Evolutionary conservation across 495 filamentous ascomycete species (phyloP).

Genomic region (Penicillium silybi): DNA sequence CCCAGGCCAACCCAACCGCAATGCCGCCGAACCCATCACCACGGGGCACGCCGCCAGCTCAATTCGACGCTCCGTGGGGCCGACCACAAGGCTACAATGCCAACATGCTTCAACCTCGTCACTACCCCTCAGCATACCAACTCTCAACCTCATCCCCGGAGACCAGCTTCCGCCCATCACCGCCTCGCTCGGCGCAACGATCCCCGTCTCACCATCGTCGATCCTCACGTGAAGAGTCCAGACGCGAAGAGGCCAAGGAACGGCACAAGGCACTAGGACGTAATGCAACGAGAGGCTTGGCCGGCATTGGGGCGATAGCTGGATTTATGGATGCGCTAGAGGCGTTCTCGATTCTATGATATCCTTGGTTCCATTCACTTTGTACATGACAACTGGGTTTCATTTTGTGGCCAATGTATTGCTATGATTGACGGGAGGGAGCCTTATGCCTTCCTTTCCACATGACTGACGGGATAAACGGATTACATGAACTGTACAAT

Average conservation of each 20-base stretch:
- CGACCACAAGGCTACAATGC: slow-evolving; percentile 13
- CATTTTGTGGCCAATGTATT: neutral
- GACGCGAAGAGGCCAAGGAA: slow-evolving; percentile 22
- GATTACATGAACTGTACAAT: neutral
- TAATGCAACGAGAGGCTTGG: slow-evolving; percentile 37
- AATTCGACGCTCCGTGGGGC: slow-evolving; percentile 11
- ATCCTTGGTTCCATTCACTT: neutral
- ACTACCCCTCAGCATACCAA: slow-evolving; percentile 15
- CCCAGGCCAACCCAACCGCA: slow-evolving; percentile 4
- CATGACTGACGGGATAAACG: neutral
- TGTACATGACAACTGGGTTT: neutral
- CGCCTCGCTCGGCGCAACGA: slow-evolving; percentile 15
- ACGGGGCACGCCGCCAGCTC: slow-evolving; percentile 14
- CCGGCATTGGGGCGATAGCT: slow-evolving; percentile 40
- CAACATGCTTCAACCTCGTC: slow-evolving; percentile 13
- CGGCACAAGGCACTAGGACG: slow-evolving; percentile 25
- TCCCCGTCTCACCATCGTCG: slow-evolving; percentile 18
- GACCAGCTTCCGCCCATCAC: slow-evolving; percentile 11
- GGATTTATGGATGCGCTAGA: slow-evolving; percentile 44
- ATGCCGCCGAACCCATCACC: slow-evolving; percentile 12
- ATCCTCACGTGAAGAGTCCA: neutral
- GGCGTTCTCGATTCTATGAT: slow-evolving; percentile 32
- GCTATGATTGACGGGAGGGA: neutral
- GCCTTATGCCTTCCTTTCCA: neutral
- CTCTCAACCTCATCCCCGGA: slow-evolving; percentile 24